Conservation (phyloP, 140 eudicot genomes). For the Erigeron philadelphicus region DNA sequence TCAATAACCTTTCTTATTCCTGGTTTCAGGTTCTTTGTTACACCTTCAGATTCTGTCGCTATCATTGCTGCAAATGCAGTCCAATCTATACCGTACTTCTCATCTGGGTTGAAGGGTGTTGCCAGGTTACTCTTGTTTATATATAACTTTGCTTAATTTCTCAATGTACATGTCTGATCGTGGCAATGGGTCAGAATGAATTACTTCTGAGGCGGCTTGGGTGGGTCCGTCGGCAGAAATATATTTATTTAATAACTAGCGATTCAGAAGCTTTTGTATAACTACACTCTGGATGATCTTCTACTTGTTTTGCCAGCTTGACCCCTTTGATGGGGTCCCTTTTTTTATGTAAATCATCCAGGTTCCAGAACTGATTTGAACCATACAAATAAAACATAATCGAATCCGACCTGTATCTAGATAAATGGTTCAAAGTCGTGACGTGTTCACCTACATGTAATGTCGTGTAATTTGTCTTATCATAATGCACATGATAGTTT, state of each 20-base stretch:
- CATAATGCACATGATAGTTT: background rate
- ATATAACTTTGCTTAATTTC: conserved; percentile 15
- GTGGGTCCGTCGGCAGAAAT: background rate
- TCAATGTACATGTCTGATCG: background rate
- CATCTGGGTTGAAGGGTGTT: conserved; percentile 88
- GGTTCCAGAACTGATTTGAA: background rate
- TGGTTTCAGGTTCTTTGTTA: conserved; percentile 74
- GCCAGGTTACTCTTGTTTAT: conserved; percentile 55
- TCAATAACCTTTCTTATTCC: background rate
- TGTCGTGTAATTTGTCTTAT: background rate
- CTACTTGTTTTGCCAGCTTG: no score
- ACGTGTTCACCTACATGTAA: background rate
- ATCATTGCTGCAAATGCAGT: conserved; percentile 98
- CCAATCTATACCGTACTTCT: conserved; percentile 84
- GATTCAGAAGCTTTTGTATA: no score
- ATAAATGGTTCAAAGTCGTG: background rate
- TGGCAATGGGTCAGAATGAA: background rate
- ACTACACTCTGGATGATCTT: no score
- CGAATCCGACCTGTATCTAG: background rate
- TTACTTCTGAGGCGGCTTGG: background rate
- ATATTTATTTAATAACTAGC: background rate
- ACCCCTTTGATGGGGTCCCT: no score
- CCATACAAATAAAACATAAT: background rate
- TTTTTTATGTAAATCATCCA: no score
- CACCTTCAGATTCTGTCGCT: conserved; percentile 98